These are phyloP conservation scores for Leccinum glutinopallens DNA, from an alignment of 1,284 basidiomycete species.

Conservation along the genomic window DNA sequence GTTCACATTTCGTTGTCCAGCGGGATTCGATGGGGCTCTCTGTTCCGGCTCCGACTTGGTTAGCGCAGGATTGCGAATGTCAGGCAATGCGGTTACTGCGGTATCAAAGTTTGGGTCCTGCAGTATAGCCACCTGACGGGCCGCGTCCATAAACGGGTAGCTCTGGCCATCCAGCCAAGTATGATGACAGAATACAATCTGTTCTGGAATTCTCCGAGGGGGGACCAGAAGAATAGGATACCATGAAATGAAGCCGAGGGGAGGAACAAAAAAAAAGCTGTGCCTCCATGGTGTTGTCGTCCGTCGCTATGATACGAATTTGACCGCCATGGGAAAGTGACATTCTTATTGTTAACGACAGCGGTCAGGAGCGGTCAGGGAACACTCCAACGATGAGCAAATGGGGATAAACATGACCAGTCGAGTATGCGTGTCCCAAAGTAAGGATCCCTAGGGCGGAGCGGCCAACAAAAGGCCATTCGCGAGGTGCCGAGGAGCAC, in stretches of 20 bases:
- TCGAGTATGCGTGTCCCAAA: constrained; percentile 23
- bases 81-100: not conserved
- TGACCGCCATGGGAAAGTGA: constrained; percentile 34
- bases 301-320: constrained; percentile 30
- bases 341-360: constrained; percentile 17
- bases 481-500: constrained; percentile 34
- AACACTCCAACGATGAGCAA: constrained; percentile 18
- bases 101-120: constrained; percentile 16
- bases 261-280: constrained; percentile 10
- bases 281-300: constrained; percentile 6
- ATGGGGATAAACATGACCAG: constrained; percentile 27
- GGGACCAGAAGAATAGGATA: constrained; percentile 3
- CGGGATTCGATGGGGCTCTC: not conserved
- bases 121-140: constrained; percentile 10
- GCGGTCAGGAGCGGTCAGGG: constrained; percentile 7
- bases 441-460: constrained; percentile 11
- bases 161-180: constrained; percentile 17
- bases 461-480: constrained; percentile 14
- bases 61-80: not conserved
- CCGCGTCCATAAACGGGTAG: constrained; percentile 25
- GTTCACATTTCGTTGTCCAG: constrained; percentile 7
- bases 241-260: constrained; percentile 12
- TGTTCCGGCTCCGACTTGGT: not conserved
- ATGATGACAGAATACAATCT: constrained; percentile 4
- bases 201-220: constrained; percentile 15